These are phyloP conservation scores for Papiliotrema flavescens DNA, from an alignment of 1,284 basidiomycete genomes.

Conservation along the genomic window DNA sequence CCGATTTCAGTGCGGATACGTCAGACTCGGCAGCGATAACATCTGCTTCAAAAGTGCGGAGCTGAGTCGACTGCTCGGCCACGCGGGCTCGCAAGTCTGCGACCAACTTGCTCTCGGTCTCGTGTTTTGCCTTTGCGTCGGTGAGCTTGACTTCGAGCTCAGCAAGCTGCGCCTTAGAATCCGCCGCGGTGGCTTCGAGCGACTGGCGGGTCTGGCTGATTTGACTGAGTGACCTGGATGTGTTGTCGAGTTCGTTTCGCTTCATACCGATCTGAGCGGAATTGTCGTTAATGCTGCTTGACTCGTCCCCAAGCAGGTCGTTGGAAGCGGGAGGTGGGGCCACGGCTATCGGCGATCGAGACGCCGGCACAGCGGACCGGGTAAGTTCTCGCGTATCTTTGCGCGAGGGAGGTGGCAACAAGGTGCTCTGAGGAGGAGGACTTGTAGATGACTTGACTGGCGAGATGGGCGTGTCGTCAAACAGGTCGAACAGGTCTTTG, in stretches of 20 bases:
- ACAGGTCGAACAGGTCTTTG: constrained; percentile 48
- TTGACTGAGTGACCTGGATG: constrained; percentile 52
- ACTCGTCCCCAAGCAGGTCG: constrained; percentile 46
- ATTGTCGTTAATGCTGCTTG: constrained; percentile 42
- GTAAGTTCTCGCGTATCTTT: no score
- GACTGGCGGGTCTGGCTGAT: constrained; percentile 41
- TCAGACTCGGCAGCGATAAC: constrained; percentile 90
- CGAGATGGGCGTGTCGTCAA: constrained; percentile 28
- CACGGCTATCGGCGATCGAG: constrained; percentile 2
- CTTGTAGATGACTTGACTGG: constrained; percentile 7
- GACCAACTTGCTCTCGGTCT: constrained; percentile 75
- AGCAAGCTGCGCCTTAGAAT: constrained; percentile 59
- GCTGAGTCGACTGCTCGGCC: constrained; percentile 66
- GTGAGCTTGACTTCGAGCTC: constrained; percentile 49
- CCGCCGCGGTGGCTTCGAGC: constrained; percentile 51
- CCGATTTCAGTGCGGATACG: constrained; percentile 78
- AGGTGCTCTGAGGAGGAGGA: constrained; percentile 7
- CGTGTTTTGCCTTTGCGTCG: constrained; percentile 62
- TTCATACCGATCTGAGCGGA: constrained; percentile 74
- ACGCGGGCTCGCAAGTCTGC: constrained; percentile 69
- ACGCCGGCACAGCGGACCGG: constrained; percentile 27
- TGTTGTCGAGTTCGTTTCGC: constrained; percentile 79
- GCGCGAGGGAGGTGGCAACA: constrained; percentile 13
- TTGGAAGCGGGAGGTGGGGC: constrained; percentile 9
- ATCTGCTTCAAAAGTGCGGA: constrained; percentile 72